Evolutionary conservation across 192 early-diverging fungal genomes (phyloP).

Genomic region (Dissophora ornata): DNA sequence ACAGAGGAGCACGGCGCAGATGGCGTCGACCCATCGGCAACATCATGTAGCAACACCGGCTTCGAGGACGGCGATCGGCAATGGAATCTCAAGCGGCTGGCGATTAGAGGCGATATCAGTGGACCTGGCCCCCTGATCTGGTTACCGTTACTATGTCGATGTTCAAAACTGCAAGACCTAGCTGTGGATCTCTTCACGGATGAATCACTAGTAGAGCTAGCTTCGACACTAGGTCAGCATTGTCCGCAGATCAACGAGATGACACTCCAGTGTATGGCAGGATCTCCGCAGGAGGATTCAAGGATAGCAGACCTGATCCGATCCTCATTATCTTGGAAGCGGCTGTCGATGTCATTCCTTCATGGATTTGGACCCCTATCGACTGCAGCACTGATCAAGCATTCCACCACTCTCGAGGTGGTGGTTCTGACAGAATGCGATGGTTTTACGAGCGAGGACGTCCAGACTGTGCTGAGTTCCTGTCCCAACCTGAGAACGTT

Average conservation of each 20-base stretch:
- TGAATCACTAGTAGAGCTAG: slow-evolving; percentile 3
- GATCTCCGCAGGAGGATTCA: slow-evolving; percentile 25
- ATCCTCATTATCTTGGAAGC: slow-evolving; percentile 12
- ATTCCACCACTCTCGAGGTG: slow-evolving; percentile 22
- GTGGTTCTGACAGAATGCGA: slow-evolving; percentile 39
- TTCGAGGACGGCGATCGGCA: neutral
- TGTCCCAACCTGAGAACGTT: slow-evolving; percentile 26
- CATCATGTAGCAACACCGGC: too few relatives aligned
- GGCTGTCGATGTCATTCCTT: slow-evolving; percentile 27
- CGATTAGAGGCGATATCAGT: slow-evolving; percentile 32
- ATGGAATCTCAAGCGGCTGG: slow-evolving; percentile 20
- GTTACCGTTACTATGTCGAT: slow-evolving; percentile 22
- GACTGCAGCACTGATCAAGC: slow-evolving; percentile 21
- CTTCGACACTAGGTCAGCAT: neutral
- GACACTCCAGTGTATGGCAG: slow-evolving; percentile 26
- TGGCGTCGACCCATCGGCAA: too few relatives aligned
- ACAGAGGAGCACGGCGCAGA: neutral
- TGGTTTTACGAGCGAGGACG: slow-evolving; percentile 34
- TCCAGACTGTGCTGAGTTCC: slow-evolving; percentile 25
- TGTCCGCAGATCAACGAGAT: slow-evolving; percentile 27
- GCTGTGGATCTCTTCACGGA: slow-evolving; percentile 18
- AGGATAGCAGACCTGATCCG: slow-evolving; percentile 22
- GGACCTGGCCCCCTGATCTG: slow-evolving; percentile 25
- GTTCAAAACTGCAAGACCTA: neutral
- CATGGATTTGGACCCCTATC: slow-evolving; percentile 38